phyloP scores from a whole-genome alignment of 805 yeast genomes.

The Cyberlindnera saturnus region DNA sequence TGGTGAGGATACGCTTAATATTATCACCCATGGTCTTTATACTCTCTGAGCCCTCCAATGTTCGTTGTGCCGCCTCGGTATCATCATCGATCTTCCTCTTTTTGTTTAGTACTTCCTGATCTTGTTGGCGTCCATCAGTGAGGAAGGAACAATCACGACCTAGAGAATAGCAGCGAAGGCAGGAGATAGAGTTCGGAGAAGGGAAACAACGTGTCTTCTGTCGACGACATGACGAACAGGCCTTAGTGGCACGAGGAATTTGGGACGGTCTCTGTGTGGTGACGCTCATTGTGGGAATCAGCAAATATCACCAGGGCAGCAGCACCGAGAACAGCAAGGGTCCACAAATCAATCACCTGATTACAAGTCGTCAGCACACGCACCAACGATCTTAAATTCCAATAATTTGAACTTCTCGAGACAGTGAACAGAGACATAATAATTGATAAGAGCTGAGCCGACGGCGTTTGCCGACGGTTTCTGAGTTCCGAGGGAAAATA shows the following conservation, averaged over 20 bases:
- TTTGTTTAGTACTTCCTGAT: slow-evolving; percentile 7
- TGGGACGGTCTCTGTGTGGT: not conserved
- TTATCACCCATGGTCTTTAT: slow-evolving; percentile 6
- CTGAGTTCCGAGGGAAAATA: no score
- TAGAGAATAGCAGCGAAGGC: slow-evolving; percentile 54
- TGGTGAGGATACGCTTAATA: slow-evolving; percentile 11
- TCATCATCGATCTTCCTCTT: slow-evolving; percentile 10
- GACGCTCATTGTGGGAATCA: no score
- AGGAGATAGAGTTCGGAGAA: slow-evolving; percentile 36
- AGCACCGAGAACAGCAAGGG: no score
- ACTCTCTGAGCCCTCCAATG: slow-evolving; percentile 9
- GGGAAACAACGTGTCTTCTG: slow-evolving; percentile 61
- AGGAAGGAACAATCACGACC: slow-evolving; percentile 36
- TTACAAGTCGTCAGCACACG: no score
- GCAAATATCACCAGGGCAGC: no score
- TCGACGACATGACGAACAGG: slow-evolving; percentile 50
- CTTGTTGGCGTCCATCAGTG: slow-evolving; percentile 12
- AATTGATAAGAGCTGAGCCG: no score
- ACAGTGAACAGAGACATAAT: no score
- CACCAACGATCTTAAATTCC: no score
- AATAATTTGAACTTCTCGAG: no score
- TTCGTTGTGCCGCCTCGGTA: slow-evolving; percentile 7
- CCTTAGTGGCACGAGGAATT: slow-evolving; percentile 37
- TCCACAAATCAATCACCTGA: no score
- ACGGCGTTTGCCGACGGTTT: no score